These are phyloP conservation scores for Parathielavia appendiculata DNA, from an alignment of 495 filamentous ascomycete genomes.

Conservation along the genomic window DNA sequence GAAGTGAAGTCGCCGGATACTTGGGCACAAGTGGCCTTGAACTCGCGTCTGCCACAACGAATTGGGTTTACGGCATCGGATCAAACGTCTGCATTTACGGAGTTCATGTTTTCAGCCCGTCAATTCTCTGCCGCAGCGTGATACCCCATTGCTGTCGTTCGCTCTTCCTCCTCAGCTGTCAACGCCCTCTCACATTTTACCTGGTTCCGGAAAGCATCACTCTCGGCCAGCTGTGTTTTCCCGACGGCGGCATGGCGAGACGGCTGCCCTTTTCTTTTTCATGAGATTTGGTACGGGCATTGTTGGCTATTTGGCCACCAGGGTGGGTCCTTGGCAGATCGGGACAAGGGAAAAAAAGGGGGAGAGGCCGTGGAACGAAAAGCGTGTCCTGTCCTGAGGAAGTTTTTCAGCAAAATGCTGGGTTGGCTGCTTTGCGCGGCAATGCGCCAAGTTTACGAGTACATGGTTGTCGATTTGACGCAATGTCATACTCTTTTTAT, in stretches of 20 bases:
- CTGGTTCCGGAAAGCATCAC: background rate
- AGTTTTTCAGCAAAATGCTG: too few relatives aligned
- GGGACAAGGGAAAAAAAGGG: background rate
- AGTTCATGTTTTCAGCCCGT: background rate
- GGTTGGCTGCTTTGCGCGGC: background rate
- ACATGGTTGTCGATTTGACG: slow-evolving; percentile 1
- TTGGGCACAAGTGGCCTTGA: background rate
- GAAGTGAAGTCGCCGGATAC: slow-evolving; percentile 4
- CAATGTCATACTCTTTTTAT: background rate
- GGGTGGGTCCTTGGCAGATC: background rate
- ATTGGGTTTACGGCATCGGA: background rate
- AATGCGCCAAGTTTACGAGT: background rate
- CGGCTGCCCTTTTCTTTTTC: background rate
- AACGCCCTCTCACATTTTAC: too few relatives aligned
- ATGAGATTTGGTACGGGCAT: background rate
- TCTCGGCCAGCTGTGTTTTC: background rate
- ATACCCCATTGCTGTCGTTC: slow-evolving; percentile 5
- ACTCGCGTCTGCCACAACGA: background rate
- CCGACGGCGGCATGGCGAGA: background rate
- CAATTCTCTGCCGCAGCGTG: background rate
- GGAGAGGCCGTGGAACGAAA: background rate
- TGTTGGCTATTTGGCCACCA: background rate
- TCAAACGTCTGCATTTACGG: background rate
- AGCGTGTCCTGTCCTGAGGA: too few relatives aligned
- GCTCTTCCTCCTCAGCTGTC: background rate